Evolutionary conservation across 139 green algal species (phyloP).

Genomic region (Coelastrella sp.): DNA sequence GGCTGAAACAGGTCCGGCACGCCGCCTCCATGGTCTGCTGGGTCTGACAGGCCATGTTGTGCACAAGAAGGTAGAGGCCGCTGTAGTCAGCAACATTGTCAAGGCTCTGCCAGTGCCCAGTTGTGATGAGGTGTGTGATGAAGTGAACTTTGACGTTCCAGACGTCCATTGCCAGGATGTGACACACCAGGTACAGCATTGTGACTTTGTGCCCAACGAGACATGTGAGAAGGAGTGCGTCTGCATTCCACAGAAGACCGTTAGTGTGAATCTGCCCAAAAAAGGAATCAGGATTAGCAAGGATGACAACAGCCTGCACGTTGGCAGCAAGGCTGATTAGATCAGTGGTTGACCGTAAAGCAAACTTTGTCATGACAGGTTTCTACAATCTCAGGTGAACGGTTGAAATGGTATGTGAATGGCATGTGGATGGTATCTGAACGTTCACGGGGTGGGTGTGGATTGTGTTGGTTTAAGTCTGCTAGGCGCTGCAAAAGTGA

Average conservation of each 20-base stretch:
- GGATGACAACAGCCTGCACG: not conserved
- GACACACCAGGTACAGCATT: not conserved
- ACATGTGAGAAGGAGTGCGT: slow-evolving; percentile 9
- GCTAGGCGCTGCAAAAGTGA: too few relatives aligned
- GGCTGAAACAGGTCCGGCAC: too few relatives aligned
- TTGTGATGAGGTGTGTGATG: not conserved
- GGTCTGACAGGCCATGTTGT: not conserved
- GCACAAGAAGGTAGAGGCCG: not conserved
- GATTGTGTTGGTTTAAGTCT: too few relatives aligned
- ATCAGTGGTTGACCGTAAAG: too few relatives aligned
- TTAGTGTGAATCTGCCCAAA: not conserved
- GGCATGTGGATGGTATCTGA: too few relatives aligned
- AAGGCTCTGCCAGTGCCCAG: not conserved
- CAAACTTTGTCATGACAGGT: too few relatives aligned
- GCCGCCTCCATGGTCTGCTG: too few relatives aligned
- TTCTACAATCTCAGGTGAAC: too few relatives aligned
- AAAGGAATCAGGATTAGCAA: not conserved
- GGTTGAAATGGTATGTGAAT: too few relatives aligned
- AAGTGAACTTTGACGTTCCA: not conserved
- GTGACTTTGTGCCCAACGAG: not conserved
- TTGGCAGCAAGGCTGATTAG: too few relatives aligned
- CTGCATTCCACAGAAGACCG: slow-evolving; percentile 9
- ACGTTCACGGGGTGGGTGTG: too few relatives aligned
- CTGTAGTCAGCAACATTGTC: not conserved
- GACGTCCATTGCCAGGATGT: not conserved